These are phyloP conservation scores for Camelina neglecta DNA, from an alignment of 345 rosid genomes.

Conservation along the genomic window DNA sequence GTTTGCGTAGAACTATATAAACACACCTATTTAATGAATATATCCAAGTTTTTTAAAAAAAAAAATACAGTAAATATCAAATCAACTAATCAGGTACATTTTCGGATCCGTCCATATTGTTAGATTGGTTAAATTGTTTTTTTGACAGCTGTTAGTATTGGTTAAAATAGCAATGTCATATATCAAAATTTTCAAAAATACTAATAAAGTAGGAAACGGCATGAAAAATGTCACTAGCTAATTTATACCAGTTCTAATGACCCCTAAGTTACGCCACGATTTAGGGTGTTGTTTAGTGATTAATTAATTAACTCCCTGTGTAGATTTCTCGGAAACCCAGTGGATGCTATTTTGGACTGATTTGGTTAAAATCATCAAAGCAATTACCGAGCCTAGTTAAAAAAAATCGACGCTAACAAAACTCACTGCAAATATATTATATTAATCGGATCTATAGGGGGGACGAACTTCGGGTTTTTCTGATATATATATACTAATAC, in stretches of 20 bases:
- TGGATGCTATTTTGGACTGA: not conserved
- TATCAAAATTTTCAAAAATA: not conserved
- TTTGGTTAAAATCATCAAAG: not conserved
- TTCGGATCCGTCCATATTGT: not conserved
- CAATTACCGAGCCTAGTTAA: not conserved
- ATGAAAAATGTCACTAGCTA: not conserved
- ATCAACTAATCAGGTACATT: no score
- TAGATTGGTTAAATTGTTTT: no score
- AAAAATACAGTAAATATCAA: no score
- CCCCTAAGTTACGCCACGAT: conserved; percentile 30
- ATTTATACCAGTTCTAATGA: not conserved
- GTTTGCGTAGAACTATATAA: no score
- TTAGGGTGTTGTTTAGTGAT: conserved; percentile 2
- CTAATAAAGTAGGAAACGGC: not conserved
- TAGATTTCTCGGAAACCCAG: not conserved
- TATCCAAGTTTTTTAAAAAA: no score
- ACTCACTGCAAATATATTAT: not conserved
- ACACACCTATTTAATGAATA: no score
- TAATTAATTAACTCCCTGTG: not conserved
- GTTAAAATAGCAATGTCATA: not conserved
- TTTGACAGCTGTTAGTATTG: not conserved
- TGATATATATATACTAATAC: not conserved
- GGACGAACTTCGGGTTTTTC: not conserved
- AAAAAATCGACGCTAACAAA: not conserved
- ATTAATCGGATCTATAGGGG: not conserved